These are phyloP conservation scores for Orbilia ellipsospora DNA, from an alignment of 2,329 filamentous ascomycete species.

Conservation along the genomic window DNA sequence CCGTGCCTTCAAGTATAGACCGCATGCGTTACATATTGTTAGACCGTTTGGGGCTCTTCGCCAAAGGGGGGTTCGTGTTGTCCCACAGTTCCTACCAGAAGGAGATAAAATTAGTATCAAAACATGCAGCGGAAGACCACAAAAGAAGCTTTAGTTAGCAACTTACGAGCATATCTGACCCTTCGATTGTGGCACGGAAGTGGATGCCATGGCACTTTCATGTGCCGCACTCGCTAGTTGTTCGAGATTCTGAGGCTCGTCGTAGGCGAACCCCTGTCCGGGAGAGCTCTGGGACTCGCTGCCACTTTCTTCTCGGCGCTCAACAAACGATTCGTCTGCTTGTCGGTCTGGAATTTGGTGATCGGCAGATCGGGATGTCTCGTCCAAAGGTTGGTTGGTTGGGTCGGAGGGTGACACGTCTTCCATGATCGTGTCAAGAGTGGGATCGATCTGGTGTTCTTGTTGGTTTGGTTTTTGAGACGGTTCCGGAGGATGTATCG, in stretches of 20 bases:
- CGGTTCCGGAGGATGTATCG: conserved; percentile 23
- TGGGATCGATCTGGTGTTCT: conserved; percentile 46
- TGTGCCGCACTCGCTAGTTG: conserved; percentile 50
- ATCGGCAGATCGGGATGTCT: conserved; percentile 34
- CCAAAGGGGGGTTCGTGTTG: conserved; percentile 93
- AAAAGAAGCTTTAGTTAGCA: too few species aligned
- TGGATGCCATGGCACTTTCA: conserved; percentile 47
- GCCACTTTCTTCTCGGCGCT: conserved; percentile 46
- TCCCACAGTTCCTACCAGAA: conserved; percentile 83
- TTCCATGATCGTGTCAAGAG: conserved; percentile 46
- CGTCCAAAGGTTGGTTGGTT: conserved; percentile 19
- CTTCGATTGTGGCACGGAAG: conserved; percentile 45
- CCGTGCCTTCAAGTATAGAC: conserved; percentile 90
- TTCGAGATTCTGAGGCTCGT: conserved; percentile 50
- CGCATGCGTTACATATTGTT: conserved; percentile 97
- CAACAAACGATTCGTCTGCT: conserved; percentile 42
- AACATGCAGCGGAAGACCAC: not conserved
- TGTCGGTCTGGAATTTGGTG: conserved; percentile 41
- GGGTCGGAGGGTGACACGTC: conserved; percentile 21
- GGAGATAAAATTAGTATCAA: conserved; percentile 31
- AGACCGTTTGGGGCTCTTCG: conserved; percentile 89
- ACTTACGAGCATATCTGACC: conserved; percentile 53
- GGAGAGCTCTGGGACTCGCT: conserved; percentile 48
- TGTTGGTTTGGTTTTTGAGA: conserved; percentile 15
- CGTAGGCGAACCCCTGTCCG: conserved; percentile 42